Evolutionary conservation across 305 asterid species (phyloP).

Genomic region (Solanum hybrid): DNA sequence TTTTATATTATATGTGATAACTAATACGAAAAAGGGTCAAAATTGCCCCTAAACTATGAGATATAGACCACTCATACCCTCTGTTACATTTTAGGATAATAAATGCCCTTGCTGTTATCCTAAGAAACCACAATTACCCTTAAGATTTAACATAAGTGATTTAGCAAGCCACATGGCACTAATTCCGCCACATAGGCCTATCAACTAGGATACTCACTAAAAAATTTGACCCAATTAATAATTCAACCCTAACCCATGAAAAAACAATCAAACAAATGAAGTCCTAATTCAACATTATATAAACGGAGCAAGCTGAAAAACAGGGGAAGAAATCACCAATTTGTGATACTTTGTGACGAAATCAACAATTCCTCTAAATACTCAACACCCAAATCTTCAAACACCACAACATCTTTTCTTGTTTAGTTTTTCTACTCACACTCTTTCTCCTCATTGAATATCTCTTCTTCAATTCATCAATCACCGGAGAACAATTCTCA

Average conservation of each 20-base stretch:
- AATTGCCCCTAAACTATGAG: no score
- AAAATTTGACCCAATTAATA: no score
- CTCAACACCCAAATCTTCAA: slow-evolving; percentile 84
- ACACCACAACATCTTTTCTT: slow-evolving; percentile 33
- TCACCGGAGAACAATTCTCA: slow-evolving; percentile 61
- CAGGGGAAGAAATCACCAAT: slow-evolving; percentile 1
- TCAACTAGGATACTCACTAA: no score
- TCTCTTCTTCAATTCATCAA: slow-evolving; percentile 54
- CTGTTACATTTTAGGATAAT: no score
- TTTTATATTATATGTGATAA: neutral
- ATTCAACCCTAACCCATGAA: no score
- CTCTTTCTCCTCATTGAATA: slow-evolving; percentile 47
- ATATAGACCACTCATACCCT: no score
- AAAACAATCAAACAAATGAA: neutral
- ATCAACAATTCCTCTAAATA: slow-evolving; percentile 49
- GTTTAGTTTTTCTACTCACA: slow-evolving; percentile 11
- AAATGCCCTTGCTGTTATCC: no score
- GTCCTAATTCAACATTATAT: neutral
- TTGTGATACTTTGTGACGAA: slow-evolving; percentile 20
- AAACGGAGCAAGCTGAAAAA: neutral
- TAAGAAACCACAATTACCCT: no score
- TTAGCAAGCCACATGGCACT: no score
- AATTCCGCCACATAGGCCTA: no score
- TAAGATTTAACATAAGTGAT: no score
- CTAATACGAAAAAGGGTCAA: neutral